Conservation (phyloP, 257 asterid genomes). For the Ilex aquifolium region DNA sequence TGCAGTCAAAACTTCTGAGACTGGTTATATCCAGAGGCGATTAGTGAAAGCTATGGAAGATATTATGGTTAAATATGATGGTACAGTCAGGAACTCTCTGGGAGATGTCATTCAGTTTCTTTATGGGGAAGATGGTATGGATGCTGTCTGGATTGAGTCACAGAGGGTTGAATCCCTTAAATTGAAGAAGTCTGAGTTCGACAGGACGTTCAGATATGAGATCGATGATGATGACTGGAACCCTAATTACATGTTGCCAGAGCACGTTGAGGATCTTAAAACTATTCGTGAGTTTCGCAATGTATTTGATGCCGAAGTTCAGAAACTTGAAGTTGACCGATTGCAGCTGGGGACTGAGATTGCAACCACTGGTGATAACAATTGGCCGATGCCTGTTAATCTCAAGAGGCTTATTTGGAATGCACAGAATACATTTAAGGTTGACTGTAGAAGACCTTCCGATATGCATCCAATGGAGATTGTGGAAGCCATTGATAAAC, state of each 20-base stretch:
- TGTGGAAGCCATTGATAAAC: constrained; percentile 96
- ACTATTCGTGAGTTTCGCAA: constrained; percentile 88
- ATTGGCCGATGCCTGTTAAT: constrained; percentile 95
- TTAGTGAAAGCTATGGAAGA: constrained; percentile 99
- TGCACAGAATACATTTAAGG: constrained; percentile 93
- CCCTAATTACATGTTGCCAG: constrained; percentile 82
- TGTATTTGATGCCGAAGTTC: constrained; percentile 95
- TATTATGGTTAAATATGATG: constrained; percentile 98
- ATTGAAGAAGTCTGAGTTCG: constrained; percentile 65
- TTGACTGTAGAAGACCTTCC: constrained; percentile 89
- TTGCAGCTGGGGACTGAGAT: constrained; percentile 88
- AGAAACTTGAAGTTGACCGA: constrained; percentile 92
- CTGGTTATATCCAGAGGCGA: constrained; percentile 97
- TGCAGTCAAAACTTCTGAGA: constrained; percentile 98
- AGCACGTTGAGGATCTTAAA: constrained; percentile 85
- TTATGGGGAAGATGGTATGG: constrained; percentile 99
- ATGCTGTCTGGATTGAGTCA: constrained; percentile 95
- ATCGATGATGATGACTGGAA: constrained; percentile 80
- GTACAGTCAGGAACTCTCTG: constrained; percentile 92
- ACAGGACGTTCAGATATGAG: constrained; percentile 68
- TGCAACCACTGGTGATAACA: constrained; percentile 85
- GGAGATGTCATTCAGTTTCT: constrained; percentile 99
- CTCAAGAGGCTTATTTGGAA: constrained; percentile 81
- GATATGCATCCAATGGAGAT: constrained; percentile 99
- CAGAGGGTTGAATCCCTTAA: constrained; percentile 91